Evolutionary conservation across 495 filamentous ascomycete genomes (phyloP).

Genomic region (Podospora tetraspora): DNA sequence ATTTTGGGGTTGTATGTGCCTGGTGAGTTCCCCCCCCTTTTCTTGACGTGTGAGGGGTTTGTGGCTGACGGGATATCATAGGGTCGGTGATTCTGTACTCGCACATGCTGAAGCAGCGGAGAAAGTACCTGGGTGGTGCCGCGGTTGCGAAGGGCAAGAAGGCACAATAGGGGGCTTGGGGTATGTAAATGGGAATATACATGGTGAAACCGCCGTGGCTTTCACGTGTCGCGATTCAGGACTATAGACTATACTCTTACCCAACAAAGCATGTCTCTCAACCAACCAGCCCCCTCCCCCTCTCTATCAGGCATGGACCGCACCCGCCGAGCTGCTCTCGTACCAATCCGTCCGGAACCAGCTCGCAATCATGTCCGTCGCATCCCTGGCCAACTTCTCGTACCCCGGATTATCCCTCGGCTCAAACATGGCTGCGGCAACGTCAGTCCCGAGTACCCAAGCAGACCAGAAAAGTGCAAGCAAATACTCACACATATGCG

Average conservation of each 20-base stretch:
- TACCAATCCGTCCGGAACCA: constrained; percentile 57
- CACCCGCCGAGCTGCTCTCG: constrained; percentile 30
- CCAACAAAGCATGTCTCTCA: not conserved
- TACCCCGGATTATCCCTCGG: constrained; percentile 77
- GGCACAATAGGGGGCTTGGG: constrained; percentile 14
- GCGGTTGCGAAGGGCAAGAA: constrained; percentile 31
- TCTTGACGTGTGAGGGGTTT: not conserved
- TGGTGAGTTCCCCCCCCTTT: constrained; percentile 47
- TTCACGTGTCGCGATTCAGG: not conserved
- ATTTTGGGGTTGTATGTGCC: constrained; percentile 74
- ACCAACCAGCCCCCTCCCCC: not conserved
- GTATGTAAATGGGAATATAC: not conserved
- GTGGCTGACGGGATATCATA: constrained; percentile 28
- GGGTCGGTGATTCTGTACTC: constrained; percentile 84
- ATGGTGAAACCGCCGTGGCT: not conserved
- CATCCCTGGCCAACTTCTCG: constrained; percentile 57
- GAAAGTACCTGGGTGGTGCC: constrained; percentile 59
- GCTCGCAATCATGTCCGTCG: constrained; percentile 55
- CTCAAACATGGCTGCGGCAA: constrained; percentile 64
- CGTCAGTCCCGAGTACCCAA: constrained; percentile 14
- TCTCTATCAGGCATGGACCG: constrained; percentile 11
- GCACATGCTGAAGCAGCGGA: constrained; percentile 87
- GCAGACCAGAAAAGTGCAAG: constrained; percentile 21
- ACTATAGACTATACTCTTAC: not conserved
- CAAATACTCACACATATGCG: constrained; percentile 59